Conservation (phyloP, 2,329 filamentous ascomycete species). For the Teratosphaeria zuluensis region DNA sequence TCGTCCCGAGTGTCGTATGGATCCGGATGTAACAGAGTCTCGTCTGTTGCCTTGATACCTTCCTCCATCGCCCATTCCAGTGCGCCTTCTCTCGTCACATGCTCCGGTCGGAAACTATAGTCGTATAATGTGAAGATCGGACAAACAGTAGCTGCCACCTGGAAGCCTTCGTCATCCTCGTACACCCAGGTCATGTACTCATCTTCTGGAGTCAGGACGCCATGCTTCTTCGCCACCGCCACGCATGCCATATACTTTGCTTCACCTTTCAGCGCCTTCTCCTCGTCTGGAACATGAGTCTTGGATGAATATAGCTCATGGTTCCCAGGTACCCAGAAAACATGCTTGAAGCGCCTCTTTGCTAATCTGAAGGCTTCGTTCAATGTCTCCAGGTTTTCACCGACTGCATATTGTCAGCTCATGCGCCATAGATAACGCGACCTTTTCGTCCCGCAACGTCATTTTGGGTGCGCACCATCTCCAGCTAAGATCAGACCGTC, state of each 20-base stretch:
- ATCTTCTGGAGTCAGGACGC: conserved; percentile 48
- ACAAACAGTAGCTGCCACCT: conserved; percentile 40
- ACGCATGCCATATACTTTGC: conserved; percentile 48
- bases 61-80: conserved; percentile 37
- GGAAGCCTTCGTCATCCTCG: conserved; percentile 34
- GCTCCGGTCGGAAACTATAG: conserved; percentile 46
- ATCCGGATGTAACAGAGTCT: conserved; percentile 36
- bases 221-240: conserved; percentile 41
- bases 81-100: conserved; percentile 40
- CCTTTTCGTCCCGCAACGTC: not conserved
- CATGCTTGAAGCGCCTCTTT: conserved; percentile 34
- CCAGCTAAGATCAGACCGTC: conserved; percentile 39
- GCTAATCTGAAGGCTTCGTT: conserved; percentile 31
- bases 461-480: conserved; percentile 22
- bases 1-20: conserved; percentile 35
- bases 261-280: conserved; percentile 36
- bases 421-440: not conserved
- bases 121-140: conserved; percentile 53
- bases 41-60: conserved; percentile 37
- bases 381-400: conserved; percentile 25
- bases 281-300: conserved; percentile 23
- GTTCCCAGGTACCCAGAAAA: conserved; percentile 50
- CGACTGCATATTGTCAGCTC: conserved; percentile 18
- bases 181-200: conserved; percentile 42
- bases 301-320: conserved; percentile 49